Evolutionary conservation across 371 early-diverging fungal genomes (phyloP).

Genomic region (Funneliformis caledonium): DNA sequence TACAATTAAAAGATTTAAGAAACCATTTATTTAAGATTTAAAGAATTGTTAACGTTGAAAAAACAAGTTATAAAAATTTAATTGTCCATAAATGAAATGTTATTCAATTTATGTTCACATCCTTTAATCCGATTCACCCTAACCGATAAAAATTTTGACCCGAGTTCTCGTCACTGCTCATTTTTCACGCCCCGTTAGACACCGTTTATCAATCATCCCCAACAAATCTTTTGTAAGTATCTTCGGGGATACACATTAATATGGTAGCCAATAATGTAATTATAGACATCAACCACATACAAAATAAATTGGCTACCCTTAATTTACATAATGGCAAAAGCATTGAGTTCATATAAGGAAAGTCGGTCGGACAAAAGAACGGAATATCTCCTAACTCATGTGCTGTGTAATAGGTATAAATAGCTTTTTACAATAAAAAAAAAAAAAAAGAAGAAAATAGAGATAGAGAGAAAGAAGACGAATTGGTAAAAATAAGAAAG

Average conservation of each 20-base stretch:
- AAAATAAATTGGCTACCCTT: conserved; percentile 13
- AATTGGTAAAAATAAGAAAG: too few species aligned
- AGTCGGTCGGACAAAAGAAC: not conserved
- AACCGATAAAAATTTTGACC: too few species aligned
- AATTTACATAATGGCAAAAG: not conserved
- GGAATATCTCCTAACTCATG: not conserved
- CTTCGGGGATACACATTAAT: not conserved
- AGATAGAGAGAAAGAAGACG: too few species aligned
- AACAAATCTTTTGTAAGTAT: not conserved
- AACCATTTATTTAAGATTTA: too few species aligned
- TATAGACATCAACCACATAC: not conserved
- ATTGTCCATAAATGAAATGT: too few species aligned
- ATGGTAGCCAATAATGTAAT: not conserved
- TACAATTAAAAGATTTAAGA: too few species aligned
- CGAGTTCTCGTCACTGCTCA: too few species aligned
- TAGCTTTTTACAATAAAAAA: not conserved
- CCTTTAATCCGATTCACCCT: too few species aligned
- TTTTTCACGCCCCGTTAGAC: too few species aligned
- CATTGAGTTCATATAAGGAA: not conserved
- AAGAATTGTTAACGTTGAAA: too few species aligned
- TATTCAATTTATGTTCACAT: too few species aligned
- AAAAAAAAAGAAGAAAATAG: not conserved
- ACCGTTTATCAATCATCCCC: not conserved
- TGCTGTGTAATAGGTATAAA: conserved; percentile 3
- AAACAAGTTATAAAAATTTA: too few species aligned